Evolutionary conservation across 371 early-diverging fungal genomes (phyloP), one percentile per base, ranked within the genome.

Genomic region (Mortierella sp.): DNA sequence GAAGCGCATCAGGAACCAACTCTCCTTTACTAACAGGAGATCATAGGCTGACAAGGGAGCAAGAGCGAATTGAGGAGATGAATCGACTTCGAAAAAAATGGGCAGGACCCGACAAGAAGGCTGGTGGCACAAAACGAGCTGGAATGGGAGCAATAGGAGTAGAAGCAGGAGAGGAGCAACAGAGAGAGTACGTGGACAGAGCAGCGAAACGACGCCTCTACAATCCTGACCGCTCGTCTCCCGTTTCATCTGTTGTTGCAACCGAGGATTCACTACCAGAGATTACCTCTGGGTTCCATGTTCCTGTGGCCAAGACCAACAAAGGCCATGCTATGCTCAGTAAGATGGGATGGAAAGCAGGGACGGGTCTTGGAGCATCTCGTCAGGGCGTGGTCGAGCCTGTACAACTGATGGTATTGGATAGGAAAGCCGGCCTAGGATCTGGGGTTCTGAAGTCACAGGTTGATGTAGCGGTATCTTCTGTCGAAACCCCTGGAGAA

Each of bases 291-390:
- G 78, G 71, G 29, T 71, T 77, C 63, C 76, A 81, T 66, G 69
- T 76, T 1, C 76, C 75, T 26, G 70, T 81, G n/a, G 75, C 70
- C 23, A 63, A 64, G 45, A 61, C 74, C 26, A 85, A 75, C 58
- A 80, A 81, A 55, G 85, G 83, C 8, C 77, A 83, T 55, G 69
- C 74, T 26, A 75, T 85, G 75, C 60, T 85, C n/a, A 80, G 77
- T 64, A 85, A 85, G 70, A 82, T 82, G 83, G 85, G 85, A 5
- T 85, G 85, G 85, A 83, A 81, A 49, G 73, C 80, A 55, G 85
- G 85, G 1, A 81, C 72, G 19, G 85, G 85, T 0, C 64, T 85
- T 28, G 85, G 85, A 6, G 72, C 70, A 1, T 26, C 73, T 12
- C 59, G 78, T 26, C 81, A 80, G 54, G 85, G 85, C 12, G 72